phyloP scores from a whole-genome alignment of 371 early-diverging fungal species.

The Dichotomocladium elegans region DNA sequence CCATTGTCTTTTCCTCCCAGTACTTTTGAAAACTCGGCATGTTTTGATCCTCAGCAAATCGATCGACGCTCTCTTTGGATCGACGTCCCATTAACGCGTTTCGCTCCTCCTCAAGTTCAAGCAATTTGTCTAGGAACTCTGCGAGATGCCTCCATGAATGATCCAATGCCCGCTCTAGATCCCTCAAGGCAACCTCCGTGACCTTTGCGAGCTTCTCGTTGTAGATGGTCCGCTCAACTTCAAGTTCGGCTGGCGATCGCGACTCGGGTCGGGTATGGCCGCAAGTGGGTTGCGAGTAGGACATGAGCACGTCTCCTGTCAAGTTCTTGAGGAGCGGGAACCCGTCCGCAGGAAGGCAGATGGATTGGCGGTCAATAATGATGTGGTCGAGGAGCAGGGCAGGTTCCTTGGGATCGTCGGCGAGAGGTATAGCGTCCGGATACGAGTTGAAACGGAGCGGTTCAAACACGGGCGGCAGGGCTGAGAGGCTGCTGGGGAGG shows the following conservation, averaged over 20 bases:
- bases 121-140: constrained; percentile 38
- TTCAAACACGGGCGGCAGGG: constrained; percentile 37
- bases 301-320: constrained; percentile 65
- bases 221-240: constrained; percentile 62
- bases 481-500: constrained; percentile 35
- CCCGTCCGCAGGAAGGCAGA: constrained; percentile 61
- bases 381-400: constrained; percentile 58
- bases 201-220: constrained; percentile 54
- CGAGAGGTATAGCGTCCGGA: constrained; percentile 54
- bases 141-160: constrained; percentile 45
- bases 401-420: constrained; percentile 60
- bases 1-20: constrained; percentile 14
- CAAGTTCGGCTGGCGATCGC: constrained; percentile 69
- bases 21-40: constrained; percentile 23
- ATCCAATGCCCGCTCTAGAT: constrained; percentile 29
- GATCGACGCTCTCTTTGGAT: constrained; percentile 27
- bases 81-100: constrained; percentile 29
- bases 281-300: constrained; percentile 74
- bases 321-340: constrained; percentile 70
- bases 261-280: constrained; percentile 64
- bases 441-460: constrained; percentile 56
- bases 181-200: constrained; percentile 30
- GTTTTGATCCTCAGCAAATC: constrained; percentile 22
- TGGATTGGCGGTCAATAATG: constrained; percentile 52
- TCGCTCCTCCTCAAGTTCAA: constrained; percentile 29